Base-by-base conservation (phyloP, 2,329 filamentous ascomycete species). In the Microcyclospora pomicola region DNA sequence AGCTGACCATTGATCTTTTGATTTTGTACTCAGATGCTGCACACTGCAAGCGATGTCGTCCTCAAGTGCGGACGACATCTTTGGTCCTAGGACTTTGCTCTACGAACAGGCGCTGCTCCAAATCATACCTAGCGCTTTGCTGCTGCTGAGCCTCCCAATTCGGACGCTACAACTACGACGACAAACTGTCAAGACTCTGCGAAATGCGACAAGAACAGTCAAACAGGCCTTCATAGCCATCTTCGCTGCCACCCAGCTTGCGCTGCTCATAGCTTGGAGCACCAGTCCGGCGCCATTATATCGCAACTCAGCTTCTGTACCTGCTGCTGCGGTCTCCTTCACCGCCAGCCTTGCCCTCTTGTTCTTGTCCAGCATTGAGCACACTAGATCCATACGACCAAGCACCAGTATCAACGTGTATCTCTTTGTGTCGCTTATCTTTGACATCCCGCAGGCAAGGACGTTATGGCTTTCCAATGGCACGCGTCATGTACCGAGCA, bases 61-160 rank as follows among this genome's bases (percentile, higher is more conserved):
- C 19, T 24, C 19, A 24, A 7, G 19, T 24, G 19, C 19, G 19
- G 19, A 24, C 19, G 19, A 24, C 19, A 24, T 24, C 19, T 24
- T 24, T 24, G 19, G 19, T 24, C 19, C 19, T 4, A 5, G 5
- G 7, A 52, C 48, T 14, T 39, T 52, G 12, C 34, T 42, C 4
- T 52, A 50, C 32, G 49, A 50, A 34, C 46, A 50, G 35, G 38
- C 39, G n/a, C 36, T 52, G 37, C 37, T 52, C 15, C 43, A 44
- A 27, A 41, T 48, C 34, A 38, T 35, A 6, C 45, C 49, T 2
- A 44, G 41, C 15, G 43, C 47, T 11, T 28, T 52, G 6, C 36
- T 50, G 3, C 24, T 49, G 3, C 30, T 50, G 5, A 19, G 42
- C 7, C 36, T 47, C 2, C 47, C 45, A 3, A 15, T 45, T 5